A percentile compares a stretch with the other conserved stretches of the same genome.
Evolutionary conservation across 169 alveolate genomes (phyloP).

Genomic region (Cystoisospora suis): DNA sequence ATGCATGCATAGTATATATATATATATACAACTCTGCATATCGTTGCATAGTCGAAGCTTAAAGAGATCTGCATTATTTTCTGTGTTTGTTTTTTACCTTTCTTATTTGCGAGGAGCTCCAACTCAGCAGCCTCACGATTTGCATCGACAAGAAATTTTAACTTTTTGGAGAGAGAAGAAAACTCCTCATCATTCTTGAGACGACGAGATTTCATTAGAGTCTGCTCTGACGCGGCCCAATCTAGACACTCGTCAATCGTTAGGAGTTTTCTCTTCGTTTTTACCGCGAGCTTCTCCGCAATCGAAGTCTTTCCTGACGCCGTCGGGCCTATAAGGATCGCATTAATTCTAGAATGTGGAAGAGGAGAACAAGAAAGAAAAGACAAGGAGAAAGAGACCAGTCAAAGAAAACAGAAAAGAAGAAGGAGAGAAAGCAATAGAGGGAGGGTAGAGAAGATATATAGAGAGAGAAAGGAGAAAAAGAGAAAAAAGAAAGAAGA

Average conservation of each 20-base stretch:
- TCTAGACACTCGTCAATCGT: constrained; percentile 63
- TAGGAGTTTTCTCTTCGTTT: constrained; percentile 44
- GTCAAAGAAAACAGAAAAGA: background rate
- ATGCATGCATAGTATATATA: background rate
- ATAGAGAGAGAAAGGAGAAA: no score
- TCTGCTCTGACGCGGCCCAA: constrained; percentile 23
- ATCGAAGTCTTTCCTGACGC: constrained; percentile 63
- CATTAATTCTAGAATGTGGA: constrained; percentile 62
- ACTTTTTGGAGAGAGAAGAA: background rate
- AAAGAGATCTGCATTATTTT: background rate
- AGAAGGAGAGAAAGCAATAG: background rate
- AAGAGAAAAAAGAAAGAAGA: no score
- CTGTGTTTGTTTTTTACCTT: background rate
- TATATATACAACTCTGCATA: background rate
- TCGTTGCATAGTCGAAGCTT: background rate
- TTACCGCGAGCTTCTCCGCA: constrained; percentile 49
- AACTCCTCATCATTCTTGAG: background rate
- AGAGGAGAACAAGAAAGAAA: background rate
- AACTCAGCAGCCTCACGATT: background rate
- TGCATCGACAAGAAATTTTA: background rate
- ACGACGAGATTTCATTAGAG: background rate
- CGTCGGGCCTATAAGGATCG: constrained; percentile 68
- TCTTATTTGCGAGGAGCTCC: background rate
- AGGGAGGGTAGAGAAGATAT: no score
- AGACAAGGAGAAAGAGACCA: background rate